phyloP scores from a whole-genome alignment of 2,329 filamentous ascomycete species.

The Gaeumannomyces tritici region DNA sequence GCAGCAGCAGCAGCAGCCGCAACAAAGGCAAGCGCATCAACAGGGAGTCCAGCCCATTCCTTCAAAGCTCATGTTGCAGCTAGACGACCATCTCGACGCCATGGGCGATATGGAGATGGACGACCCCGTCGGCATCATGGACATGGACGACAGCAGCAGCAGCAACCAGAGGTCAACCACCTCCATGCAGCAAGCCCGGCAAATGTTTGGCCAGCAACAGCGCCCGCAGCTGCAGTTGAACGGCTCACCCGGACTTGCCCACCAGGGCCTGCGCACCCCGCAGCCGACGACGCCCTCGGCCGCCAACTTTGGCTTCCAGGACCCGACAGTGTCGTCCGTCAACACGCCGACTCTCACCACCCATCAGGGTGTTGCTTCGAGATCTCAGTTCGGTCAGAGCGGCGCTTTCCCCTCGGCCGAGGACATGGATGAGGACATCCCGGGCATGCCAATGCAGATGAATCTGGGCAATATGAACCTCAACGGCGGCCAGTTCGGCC shows the following conservation, averaged over 20 bases:
- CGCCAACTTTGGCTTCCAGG: conserved; percentile 72
- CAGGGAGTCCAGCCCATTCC: conserved; percentile 6
- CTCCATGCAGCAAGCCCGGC: conserved; percentile 61
- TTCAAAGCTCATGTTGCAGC: conserved; percentile 24
- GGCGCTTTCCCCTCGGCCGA: conserved; percentile 44
- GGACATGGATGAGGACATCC: conserved; percentile 66
- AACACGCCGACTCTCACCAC: conserved; percentile 88
- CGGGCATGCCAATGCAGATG: conserved; percentile 49
- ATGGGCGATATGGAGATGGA: conserved; percentile 97
- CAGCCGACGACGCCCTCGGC: conserved; percentile 78
- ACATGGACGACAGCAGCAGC: conserved; percentile 51
- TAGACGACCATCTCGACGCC: conserved; percentile 66
- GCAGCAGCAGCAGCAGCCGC: conserved; percentile 10
- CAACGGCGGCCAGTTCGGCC: conserved; percentile 38
- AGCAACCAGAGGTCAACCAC: neutral
- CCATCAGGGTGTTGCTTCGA: conserved; percentile 51
- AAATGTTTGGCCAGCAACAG: conserved; percentile 53
- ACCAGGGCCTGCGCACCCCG: conserved; percentile 74
- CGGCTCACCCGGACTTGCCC: conserved; percentile 64
- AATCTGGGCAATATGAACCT: conserved; percentile 52
- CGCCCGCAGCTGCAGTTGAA: conserved; percentile 72
- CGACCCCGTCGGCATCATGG: conserved; percentile 60
- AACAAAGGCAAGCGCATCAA: conserved; percentile 8
- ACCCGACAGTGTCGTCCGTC: conserved; percentile 92
- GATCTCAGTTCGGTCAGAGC: conserved; percentile 34